Percentiles rank a stretch among this genome's conserved stretches.
Conservation (phyloP, 352 stramenopile genomes). For the Phytophthora idaei region DNA sequence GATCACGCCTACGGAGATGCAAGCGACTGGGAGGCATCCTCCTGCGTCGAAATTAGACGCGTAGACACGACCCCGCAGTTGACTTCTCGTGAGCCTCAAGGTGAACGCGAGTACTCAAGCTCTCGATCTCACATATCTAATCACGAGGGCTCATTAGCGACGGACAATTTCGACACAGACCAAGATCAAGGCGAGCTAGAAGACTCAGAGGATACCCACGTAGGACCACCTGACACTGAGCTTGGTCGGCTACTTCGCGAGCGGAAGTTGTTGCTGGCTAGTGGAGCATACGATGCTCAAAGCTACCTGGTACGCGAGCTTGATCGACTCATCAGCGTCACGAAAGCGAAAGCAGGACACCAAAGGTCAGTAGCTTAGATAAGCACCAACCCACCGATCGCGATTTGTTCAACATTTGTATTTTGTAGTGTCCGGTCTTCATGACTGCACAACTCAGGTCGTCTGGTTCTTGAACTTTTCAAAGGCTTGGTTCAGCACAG, state of each 20-base stretch:
- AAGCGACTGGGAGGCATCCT: constrained; percentile 17
- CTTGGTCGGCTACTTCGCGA: constrained; percentile 59
- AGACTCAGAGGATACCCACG: constrained; percentile 2
- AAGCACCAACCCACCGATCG: neutral
- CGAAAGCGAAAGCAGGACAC: constrained; percentile 31
- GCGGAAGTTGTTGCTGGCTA: constrained; percentile 60
- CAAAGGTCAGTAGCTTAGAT: constrained; percentile 15
- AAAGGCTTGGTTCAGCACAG: constrained; percentile 88
- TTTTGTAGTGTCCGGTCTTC: constrained; percentile 8
- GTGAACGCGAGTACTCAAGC: constrained; percentile 2
- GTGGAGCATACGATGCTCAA: constrained; percentile 61
- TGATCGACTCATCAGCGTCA: constrained; percentile 54
- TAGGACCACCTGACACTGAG: constrained; percentile 24
- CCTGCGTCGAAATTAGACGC: constrained; percentile 12
- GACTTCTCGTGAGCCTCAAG: neutral
- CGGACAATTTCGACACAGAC: neutral
- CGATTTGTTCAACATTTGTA: constrained; percentile 17
- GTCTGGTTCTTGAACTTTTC: constrained; percentile 79
- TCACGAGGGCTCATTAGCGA: neutral
- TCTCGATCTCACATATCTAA: constrained; percentile 4
- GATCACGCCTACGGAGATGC: constrained; percentile 16
- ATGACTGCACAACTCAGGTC: constrained; percentile 14
- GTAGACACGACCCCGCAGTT: constrained; percentile 1
- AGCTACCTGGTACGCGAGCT: constrained; percentile 75
- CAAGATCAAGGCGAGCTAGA: constrained; percentile 2